Evolutionary conservation across 176 grass and related monocot species (phyloP).

Genomic region (Puya raimondii): DNA sequence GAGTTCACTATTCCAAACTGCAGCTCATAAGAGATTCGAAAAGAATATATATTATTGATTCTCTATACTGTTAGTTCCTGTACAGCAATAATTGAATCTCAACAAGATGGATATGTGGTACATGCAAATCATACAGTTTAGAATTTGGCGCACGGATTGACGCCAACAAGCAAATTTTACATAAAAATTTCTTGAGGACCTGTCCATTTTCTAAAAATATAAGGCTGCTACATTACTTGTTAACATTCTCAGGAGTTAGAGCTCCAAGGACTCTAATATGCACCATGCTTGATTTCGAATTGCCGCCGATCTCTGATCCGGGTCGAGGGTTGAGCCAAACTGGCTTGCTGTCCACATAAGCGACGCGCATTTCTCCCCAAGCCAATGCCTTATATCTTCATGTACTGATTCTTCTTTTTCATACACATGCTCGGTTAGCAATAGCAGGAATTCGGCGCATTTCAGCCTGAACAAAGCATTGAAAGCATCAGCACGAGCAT

Average conservation of each 20-base stretch:
- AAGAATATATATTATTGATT: too few relatives aligned
- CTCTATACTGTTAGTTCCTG: too few relatives aligned
- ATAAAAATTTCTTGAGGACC: too few relatives aligned
- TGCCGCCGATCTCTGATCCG: constrained; percentile 71
- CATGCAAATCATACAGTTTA: too few relatives aligned
- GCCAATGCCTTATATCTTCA: constrained; percentile 53
- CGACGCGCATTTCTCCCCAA: constrained; percentile 70
- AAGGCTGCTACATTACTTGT: too few relatives aligned
- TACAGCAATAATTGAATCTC: too few relatives aligned
- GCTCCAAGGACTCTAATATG: constrained; percentile 75
- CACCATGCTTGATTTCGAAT: constrained; percentile 83
- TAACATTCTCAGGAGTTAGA: constrained; percentile 4
- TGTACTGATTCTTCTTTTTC: constrained; percentile 69
- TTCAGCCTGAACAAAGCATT: constrained; percentile 47
- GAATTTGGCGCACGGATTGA: too few relatives aligned
- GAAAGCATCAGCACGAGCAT: neutral
- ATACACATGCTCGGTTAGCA: constrained; percentile 75
- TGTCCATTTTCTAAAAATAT: too few relatives aligned
- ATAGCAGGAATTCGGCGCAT: constrained; percentile 72
- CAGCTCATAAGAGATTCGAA: too few relatives aligned
- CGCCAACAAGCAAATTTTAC: too few relatives aligned
- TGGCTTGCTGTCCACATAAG: constrained; percentile 80
- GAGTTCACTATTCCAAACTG: too few relatives aligned
- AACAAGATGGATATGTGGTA: too few relatives aligned
- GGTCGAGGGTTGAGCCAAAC: constrained; percentile 78